Conservation (phyloP, 2,329 filamentous ascomycete genomes). For the Fusarium sp. region DNA sequence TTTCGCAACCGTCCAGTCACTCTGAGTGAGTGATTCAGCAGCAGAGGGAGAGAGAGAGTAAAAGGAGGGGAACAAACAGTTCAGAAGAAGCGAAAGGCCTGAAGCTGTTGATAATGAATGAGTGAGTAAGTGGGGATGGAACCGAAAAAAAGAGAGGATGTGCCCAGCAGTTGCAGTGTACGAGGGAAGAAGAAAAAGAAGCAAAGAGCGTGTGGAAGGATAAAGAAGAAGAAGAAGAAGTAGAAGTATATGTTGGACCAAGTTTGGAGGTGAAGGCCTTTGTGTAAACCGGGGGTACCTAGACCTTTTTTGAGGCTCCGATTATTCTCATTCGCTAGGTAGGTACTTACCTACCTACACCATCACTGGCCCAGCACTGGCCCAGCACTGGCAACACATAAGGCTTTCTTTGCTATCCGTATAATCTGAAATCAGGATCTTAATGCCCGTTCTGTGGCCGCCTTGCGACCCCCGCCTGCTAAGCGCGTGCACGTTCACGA, state of each 20-base stretch:
- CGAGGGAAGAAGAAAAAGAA: conserved; percentile 19
- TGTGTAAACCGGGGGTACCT: conserved; percentile 37
- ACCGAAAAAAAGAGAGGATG: conserved; percentile 51
- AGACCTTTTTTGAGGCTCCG: conserved; percentile 4
- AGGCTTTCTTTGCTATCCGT: no score
- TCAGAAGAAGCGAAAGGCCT: conserved; percentile 34
- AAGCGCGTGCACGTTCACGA: conserved; percentile 22
- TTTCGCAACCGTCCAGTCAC: conserved; percentile 41
- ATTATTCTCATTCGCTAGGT: neutral
- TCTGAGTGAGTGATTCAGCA: conserved; percentile 39
- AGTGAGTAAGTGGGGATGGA: conserved; percentile 10
- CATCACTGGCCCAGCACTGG: no score
- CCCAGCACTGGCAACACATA: no score
- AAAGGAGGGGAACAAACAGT: conserved; percentile 52
- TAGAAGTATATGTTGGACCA: conserved; percentile 35
- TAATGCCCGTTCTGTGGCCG: no score
- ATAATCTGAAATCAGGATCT: no score
- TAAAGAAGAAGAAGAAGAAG: conserved; percentile 38
- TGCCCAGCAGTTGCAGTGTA: conserved; percentile 52
- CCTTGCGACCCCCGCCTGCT: no score
- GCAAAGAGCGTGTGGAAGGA: conserved; percentile 41
- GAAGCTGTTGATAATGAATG: conserved; percentile 34
- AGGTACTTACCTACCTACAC: no score
- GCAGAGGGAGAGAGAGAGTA: conserved; percentile 13
- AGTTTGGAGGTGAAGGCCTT: conserved; percentile 38